Evolutionary conservation across 305 asterid genomes (phyloP).

Genomic region (Fraxinus latifolia): DNA sequence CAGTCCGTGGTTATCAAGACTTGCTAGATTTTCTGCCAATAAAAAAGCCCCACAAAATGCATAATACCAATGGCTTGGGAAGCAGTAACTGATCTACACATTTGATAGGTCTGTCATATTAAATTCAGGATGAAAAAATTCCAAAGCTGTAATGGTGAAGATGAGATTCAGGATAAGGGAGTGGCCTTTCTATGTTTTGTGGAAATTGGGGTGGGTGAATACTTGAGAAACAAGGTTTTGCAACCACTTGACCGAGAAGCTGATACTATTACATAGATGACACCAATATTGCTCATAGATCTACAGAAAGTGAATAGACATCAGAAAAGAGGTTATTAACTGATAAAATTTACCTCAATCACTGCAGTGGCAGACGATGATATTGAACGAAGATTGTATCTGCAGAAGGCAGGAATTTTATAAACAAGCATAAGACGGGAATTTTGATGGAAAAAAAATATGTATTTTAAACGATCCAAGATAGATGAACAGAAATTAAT

Average conservation of each 20-base stretch:
- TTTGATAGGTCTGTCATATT: neutral
- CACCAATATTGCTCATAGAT: neutral
- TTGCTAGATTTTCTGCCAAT: neutral
- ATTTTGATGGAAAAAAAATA: neutral
- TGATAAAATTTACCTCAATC: constrained; percentile 57
- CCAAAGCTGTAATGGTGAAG: neutral
- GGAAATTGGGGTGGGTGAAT: neutral
- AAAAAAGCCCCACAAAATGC: neutral
- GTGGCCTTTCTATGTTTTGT: neutral
- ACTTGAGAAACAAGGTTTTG: constrained; percentile 1
- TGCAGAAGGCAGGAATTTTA: constrained; percentile 32
- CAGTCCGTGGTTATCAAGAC: neutral
- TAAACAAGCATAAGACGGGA: constrained; percentile 18
- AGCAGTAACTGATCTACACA: neutral
- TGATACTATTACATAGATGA: neutral
- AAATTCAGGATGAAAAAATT: neutral
- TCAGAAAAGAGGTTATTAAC: constrained; percentile 19
- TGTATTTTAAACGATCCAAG: constrained; percentile 10
- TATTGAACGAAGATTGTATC: constrained; percentile 94
- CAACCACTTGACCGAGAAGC: neutral
- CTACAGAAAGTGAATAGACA: neutral
- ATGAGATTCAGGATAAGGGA: neutral
- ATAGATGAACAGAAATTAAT: constrained; percentile 17
- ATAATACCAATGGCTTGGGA: neutral
- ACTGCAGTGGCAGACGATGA: constrained; percentile 90